Evolutionary conservation across 1,284 basidiomycete genomes (phyloP).

Genomic region (Ceratobasidium sp.): DNA sequence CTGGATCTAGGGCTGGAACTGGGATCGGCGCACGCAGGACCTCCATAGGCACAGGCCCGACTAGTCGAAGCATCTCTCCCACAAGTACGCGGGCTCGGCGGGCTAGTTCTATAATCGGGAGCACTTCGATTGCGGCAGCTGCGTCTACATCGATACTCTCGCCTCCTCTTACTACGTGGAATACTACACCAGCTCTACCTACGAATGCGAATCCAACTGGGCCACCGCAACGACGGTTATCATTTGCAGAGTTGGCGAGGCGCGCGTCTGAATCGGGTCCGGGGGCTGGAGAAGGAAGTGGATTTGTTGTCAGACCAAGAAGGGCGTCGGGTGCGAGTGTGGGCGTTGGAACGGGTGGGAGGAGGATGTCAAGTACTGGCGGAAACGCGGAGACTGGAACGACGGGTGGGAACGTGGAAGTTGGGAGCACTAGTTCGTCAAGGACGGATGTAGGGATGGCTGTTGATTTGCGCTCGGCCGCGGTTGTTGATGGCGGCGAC

Average conservation of each 20-base stretch:
- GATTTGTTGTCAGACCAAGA: not conserved
- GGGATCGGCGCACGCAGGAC: no score
- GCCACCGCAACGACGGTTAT: conserved; percentile 9
- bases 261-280: conserved; percentile 14
- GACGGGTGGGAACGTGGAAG: not conserved
- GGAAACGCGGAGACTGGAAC: not conserved
- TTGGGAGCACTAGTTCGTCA: not conserved
- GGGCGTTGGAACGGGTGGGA: not conserved
- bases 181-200: not conserved
- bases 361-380: conserved; percentile 4
- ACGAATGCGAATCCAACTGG: not conserved
- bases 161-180: conserved; percentile 15
- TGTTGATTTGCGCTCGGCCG: not conserved
- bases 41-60: no score
- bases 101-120: not conserved
- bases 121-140: not conserved
- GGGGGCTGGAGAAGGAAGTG: not conserved
- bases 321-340: not conserved
- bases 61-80: no score
- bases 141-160: not conserved
- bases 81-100: conserved; percentile 3
- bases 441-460: conserved; percentile 11
- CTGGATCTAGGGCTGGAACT: not conserved
- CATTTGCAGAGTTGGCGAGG: conserved; percentile 36
- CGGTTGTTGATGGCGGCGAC: not conserved